phyloP scores from a whole-genome alignment of 495 filamentous ascomycete species.

The Filosporella fistucella region DNA sequence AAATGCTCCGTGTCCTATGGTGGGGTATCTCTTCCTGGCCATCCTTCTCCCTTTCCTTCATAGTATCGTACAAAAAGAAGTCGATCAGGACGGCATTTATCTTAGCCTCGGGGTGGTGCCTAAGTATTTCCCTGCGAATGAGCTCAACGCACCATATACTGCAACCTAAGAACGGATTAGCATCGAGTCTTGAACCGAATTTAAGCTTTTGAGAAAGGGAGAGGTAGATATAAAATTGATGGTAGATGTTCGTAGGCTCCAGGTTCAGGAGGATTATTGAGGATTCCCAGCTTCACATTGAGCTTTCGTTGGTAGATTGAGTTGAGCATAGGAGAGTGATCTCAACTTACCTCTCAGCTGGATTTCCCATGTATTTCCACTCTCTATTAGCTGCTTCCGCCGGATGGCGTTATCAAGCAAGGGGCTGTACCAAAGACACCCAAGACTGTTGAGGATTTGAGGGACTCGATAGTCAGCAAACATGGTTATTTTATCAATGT shows the following conservation, averaged over 20 bases:
- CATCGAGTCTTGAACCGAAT: neutral
- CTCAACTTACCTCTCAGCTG: conserved; percentile 75
- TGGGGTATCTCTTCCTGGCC: conserved; percentile 69
- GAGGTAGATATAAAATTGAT: no score
- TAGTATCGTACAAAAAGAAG: conserved; percentile 92
- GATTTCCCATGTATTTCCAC: conserved; percentile 76
- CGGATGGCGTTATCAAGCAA: conserved; percentile 67
- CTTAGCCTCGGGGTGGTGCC: conserved; percentile 59
- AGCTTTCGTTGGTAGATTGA: no score
- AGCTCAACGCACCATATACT: conserved; percentile 94
- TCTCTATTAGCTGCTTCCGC: conserved; percentile 54
- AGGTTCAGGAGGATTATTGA: no score
- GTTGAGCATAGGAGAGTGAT: no score
- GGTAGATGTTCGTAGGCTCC: no score
- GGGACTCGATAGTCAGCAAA: conserved; percentile 98
- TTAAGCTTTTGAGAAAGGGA: no score
- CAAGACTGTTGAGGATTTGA: conserved; percentile 83
- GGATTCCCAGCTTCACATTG: no score
- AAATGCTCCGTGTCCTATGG: conserved; percentile 90
- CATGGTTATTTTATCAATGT: conserved; percentile 95
- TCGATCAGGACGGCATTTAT: conserved; percentile 93
- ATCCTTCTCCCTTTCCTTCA: conserved; percentile 71
- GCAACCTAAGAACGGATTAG: conserved; percentile 41
- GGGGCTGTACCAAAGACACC: conserved; percentile 80
- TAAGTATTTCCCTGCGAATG: conserved; percentile 76